A percentile compares a stretch with the other conserved stretches of the same genome.
These are phyloP conservation scores for Zoysia matrella DNA, from an alignment of 202 grass and related monocot genomes.

Conservation along the genomic window DNA sequence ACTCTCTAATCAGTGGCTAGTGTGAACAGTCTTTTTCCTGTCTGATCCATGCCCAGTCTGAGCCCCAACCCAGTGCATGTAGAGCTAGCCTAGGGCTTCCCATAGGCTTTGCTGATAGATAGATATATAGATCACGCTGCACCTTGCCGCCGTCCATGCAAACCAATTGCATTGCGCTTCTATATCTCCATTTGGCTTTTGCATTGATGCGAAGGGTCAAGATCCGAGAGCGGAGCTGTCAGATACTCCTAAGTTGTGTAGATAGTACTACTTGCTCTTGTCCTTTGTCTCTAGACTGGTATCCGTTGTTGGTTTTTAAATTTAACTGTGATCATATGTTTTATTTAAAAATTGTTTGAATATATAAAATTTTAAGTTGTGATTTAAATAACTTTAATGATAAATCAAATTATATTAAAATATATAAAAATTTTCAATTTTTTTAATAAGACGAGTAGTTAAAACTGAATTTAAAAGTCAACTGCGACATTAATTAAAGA, in stretches of 20 bases:
- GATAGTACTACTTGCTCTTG: background rate
- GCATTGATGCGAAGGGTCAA: conserved; percentile 19
- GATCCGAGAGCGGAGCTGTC: background rate
- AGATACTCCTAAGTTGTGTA: background rate
- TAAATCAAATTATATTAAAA: no score
- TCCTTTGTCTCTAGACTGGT: background rate
- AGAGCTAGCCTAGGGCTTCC: conserved; percentile 13
- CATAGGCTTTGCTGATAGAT: conserved; percentile 11
- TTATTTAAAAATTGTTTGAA: no score
- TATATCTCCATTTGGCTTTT: background rate
- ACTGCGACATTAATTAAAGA: no score
- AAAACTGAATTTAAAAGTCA: no score
- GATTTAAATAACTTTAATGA: no score
- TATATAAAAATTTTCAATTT: no score
- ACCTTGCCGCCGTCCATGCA: conserved; percentile 34
- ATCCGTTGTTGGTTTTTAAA: background rate
- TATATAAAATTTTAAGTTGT: no score
- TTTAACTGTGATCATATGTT: no score
- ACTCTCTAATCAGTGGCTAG: conserved; percentile 11
- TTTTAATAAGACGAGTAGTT: no score
- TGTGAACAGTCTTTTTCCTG: conserved; percentile 5
- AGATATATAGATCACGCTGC: conserved; percentile 13
- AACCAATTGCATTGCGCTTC: conserved; percentile 18
- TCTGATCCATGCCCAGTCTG: conserved; percentile 3
- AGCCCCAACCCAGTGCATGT: conserved; percentile 28